Evolutionary conservation across 2,329 filamentous ascomycete species (phyloP).

Genomic region (Rhytidhysteron rufulum): DNA sequence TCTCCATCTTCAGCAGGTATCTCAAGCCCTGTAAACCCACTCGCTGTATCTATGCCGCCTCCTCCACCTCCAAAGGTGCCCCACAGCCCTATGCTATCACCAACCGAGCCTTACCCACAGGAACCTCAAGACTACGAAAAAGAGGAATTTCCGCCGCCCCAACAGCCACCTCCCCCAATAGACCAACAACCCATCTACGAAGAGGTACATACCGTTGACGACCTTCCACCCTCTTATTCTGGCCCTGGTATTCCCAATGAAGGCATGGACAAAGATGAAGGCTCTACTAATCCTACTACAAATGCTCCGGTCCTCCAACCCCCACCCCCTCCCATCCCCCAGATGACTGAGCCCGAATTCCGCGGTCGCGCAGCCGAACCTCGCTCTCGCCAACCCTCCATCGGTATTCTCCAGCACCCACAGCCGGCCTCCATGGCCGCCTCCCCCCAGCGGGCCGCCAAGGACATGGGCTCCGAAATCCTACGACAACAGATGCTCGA

Average conservation of each 20-base stretch:
- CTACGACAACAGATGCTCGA: conserved; percentile 30
- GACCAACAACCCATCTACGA: conserved; percentile 9
- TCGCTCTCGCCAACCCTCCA: conserved; percentile 27
- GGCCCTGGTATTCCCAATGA: conserved; percentile 25
- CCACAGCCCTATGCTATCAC: background rate
- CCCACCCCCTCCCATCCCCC: conserved; percentile 21
- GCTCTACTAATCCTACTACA: conserved; percentile 3
- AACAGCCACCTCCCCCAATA: background rate
- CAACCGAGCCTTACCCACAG: conserved; percentile 5
- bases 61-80: conserved; percentile 21
- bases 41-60: conserved; percentile 14
- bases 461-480: conserved; percentile 35
- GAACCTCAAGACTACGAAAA: conserved; percentile 7
- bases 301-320: no score
- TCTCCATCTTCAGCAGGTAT: conserved; percentile 16
- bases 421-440: conserved; percentile 37
- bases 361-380: conserved; percentile 15
- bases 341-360: conserved; percentile 17
- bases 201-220: conserved; percentile 20
- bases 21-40: conserved; percentile 20
- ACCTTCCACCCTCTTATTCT: conserved; percentile 32
- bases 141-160: conserved; percentile 1
- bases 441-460: conserved; percentile 30
- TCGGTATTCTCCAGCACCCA: conserved; percentile 33
- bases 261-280: conserved; percentile 27